These are phyloP conservation scores for Adiantum capillusveneris DNA, from an alignment of 75 land plant genomes.

Conservation along the genomic window DNA sequence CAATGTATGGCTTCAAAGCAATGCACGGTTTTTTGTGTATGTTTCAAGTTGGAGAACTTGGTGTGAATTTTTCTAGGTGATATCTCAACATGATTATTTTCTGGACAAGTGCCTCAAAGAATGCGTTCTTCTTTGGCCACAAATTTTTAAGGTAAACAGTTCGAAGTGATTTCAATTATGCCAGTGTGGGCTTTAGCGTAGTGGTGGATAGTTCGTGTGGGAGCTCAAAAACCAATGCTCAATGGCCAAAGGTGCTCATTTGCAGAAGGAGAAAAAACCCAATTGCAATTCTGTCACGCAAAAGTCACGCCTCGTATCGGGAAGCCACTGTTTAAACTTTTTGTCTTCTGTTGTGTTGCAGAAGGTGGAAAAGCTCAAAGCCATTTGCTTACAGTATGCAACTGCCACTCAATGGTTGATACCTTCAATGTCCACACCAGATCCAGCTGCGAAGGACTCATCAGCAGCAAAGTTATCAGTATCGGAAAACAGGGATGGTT, in stretches of 20 bases:
- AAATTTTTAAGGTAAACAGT: slow-evolving; percentile 62
- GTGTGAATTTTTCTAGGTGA: slow-evolving; percentile 46
- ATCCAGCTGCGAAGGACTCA: slow-evolving; percentile 5
- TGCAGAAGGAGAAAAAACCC: no score
- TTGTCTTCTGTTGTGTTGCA: slow-evolving; percentile 29
- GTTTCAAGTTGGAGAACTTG: no score
- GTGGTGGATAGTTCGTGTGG: no score
- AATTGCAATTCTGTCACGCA: neutral
- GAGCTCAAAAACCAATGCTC: no score
- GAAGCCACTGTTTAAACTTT: neutral
- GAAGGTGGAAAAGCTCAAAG: slow-evolving; percentile 84
- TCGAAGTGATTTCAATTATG: no score
- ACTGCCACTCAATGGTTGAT: slow-evolving; percentile 85
- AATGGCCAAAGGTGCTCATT: no score
- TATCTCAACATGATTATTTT: slow-evolving; percentile 84
- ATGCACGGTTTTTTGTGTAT: neutral
- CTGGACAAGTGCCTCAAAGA: slow-evolving; percentile 95
- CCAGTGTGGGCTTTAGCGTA: neutral
- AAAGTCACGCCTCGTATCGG: neutral
- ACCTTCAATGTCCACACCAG: slow-evolving; percentile 51
- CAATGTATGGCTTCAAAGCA: neutral
- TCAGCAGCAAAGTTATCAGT: neutral
- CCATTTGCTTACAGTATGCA: slow-evolving; percentile 85
- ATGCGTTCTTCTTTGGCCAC: slow-evolving; percentile 83
- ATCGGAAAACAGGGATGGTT: slow-evolving; percentile 1